These are phyloP conservation scores for Microdochium bolleyi DNA, from an alignment of 2,329 filamentous ascomycete genomes.

Conservation along the genomic window DNA sequence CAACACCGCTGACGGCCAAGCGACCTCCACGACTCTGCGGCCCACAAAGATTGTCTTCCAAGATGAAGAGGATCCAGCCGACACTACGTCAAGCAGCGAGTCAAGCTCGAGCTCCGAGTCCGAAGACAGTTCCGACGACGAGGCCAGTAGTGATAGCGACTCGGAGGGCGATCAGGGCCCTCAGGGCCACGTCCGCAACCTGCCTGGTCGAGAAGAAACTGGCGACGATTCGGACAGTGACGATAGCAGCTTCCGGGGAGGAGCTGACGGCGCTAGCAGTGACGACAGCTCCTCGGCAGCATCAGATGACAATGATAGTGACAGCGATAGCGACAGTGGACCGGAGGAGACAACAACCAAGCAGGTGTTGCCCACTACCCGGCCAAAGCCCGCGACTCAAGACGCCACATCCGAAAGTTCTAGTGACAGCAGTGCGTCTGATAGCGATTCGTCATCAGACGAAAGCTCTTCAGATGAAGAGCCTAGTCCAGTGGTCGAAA, in stretches of 20 bases:
- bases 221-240: constrained; percentile 3
- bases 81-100: constrained; percentile 1
- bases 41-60: constrained; percentile 8
- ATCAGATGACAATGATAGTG: background rate
- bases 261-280: constrained; percentile 4
- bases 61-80: constrained; percentile 8
- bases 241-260: constrained; percentile 10
- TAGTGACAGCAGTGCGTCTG: constrained; percentile 7
- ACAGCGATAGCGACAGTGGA: constrained; percentile 13
- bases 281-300: constrained; percentile 1
- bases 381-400: background rate
- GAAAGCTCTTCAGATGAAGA: constrained; percentile 4
- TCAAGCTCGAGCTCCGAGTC: constrained; percentile 15
- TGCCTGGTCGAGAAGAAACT: background rate
- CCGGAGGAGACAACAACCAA: constrained; percentile 11
- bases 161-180: constrained; percentile 7
- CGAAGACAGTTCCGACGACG: constrained; percentile 6
- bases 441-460: constrained; percentile 2
- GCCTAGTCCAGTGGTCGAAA: background rate
- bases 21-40: constrained; percentile 9
- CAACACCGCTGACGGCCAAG: constrained; percentile 14
- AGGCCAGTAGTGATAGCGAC: constrained; percentile 1
- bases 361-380: background rate
- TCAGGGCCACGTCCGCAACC: constrained; percentile 9
- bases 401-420: constrained; percentile 6